Base-by-base conservation (phyloP, 345 rosid genomes). In the Salix exigua region DNA sequence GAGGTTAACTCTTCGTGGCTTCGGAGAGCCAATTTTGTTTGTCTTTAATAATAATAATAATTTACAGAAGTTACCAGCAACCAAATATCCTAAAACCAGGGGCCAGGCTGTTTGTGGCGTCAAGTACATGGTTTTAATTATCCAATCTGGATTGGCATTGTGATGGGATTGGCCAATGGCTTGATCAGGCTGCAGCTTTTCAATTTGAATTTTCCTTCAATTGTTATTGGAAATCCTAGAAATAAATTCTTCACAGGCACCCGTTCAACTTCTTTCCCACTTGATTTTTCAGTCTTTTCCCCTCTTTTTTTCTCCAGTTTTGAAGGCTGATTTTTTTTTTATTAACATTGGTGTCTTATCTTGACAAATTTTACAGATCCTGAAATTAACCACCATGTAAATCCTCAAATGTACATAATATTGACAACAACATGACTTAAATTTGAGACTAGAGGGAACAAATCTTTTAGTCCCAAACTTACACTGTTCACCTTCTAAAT, bases 401-500 rank as follows among this genome's bases (percentile, higher is more conserved):
- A 33, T n/a, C 1, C 7, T 33, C 7, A 0, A 0, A 5, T 33
- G 1, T 0, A 0, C 1, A 0, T 33, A 0, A 33, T 33, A 33
- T 33, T 33, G 5, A 0, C 7, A 33, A 31, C 5, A 0, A 0
- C 37, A 33, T 5, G 37, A 4, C 33, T 31, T 31, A 31, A 31
- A 31, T 31, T 31, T 31, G 33, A 31, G 33, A 4, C 5, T 31
- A 31, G 33, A 31, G 0, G 1, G 5, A 31, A 31, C 33, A 31
- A 31, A 31, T 31, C 33, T 31, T 31, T 31, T 31, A 31, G 0
- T 31, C 33, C 0, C 33, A 31, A 4, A 0, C 33, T 31, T 31
- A 31, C 33, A 31, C 33, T 31, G 33, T 0, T 33, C 37, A 33
- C 37, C 6, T 33, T 33, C 37, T 33, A 33, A 33, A 33, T 33